Evolutionary conservation across 768 basidiomycete genomes (phyloP).

Genomic region (Hypholoma fasciculare): DNA sequence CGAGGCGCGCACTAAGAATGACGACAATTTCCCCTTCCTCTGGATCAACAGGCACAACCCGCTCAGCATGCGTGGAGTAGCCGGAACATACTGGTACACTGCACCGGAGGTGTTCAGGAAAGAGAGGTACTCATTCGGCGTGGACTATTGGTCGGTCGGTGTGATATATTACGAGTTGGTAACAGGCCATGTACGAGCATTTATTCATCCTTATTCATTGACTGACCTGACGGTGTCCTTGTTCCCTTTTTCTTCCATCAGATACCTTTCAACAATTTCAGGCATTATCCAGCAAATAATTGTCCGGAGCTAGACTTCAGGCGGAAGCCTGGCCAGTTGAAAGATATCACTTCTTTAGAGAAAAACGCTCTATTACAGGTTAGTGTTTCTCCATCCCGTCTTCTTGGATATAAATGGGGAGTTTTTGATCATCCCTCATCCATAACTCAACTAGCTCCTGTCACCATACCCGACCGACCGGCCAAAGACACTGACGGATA

Average conservation of each 20-base stretch:
- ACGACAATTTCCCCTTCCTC: slow-evolving; percentile 26
- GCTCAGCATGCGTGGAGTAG: slow-evolving; percentile 21
- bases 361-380: slow-evolving; percentile 17
- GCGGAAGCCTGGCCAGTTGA: slow-evolving; percentile 24
- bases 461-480: slow-evolving; percentile 18
- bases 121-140: slow-evolving; percentile 31
- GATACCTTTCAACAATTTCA: slow-evolving; percentile 25
- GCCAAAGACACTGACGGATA: slow-evolving; percentile 18
- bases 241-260: neutral
- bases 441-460: slow-evolving; percentile 9
- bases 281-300: slow-evolving; percentile 24
- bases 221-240: neutral
- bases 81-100: slow-evolving; percentile 33
- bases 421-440: neutral
- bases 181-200: slow-evolving; percentile 46
- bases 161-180: slow-evolving; percentile 75
- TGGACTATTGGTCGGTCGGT: slow-evolving; percentile 81
- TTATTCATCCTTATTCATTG: neutral
- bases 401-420: neutral
- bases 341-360: slow-evolving; percentile 16
- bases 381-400: neutral
- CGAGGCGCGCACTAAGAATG: slow-evolving; percentile 21
- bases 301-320: slow-evolving; percentile 21
- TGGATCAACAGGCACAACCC: slow-evolving; percentile 24
- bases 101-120: slow-evolving; percentile 34